Evolutionary conservation across 805 yeast species (phyloP), one percentile per base, ranked within the genome.

Genomic region (Candida tallmaniae): DNA sequence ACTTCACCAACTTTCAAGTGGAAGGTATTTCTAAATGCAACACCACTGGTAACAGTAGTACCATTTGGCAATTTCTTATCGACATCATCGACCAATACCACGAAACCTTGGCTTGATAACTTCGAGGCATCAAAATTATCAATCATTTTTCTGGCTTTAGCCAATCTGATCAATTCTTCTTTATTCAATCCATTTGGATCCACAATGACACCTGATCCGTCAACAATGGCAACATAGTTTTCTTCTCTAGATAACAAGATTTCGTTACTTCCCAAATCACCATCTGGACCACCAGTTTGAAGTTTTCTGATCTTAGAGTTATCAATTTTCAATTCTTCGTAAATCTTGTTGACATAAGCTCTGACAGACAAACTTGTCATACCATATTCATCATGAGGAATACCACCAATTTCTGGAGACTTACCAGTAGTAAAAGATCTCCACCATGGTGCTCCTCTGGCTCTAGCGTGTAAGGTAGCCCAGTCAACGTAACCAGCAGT

Each of bases 281-380:
- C 98, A 61, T 93, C 97, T 45, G 97, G 97, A 29, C 98, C 98
- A 64, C 97, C 98, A 36, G 97, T 93, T 68, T 90, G 98, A 52
- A 93, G 70, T 64, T 93, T 90, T 50, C 71, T 73, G 40, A 90
- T 73, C 25, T 65, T 60, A 17, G 69, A 54, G 46, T 73, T 63
- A 45, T 80, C 76, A 40, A 90, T 68, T 13, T 74, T 65, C 39
- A 82, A 71, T 57, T 87, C 84, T 46, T 85, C 83, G 60, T 90
- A 90, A 40, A 89, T 79, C 51, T 85, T 84, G 56, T 84, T 80
- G 38, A 90, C 94, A 57, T 79, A 90, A 31, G 95, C 86, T 51
- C 97, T 77, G 31, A 93, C 97, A 33, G 96, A 86, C 45, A 90
- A 68, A 6, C 97, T 81, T 5, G 98, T 90, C 98, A 90, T 90